These are phyloP conservation scores for Saccharomycopsis guyanensis DNA, from an alignment of 805 yeast species.

Conservation along the genomic window DNA sequence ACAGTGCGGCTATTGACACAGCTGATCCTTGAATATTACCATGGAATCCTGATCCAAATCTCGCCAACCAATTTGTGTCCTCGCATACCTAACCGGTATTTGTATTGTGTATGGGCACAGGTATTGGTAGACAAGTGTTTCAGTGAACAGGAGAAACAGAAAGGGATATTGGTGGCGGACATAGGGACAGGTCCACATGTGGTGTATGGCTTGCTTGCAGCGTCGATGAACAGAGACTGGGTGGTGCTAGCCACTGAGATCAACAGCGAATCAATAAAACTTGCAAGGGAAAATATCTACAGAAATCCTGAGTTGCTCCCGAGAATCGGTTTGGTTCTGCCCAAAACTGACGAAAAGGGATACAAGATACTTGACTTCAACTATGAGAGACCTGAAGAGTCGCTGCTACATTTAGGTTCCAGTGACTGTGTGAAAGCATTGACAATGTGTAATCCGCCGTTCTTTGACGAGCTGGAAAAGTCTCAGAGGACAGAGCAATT, in stretches of 20 bases:
- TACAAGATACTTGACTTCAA: slow-evolving; percentile 14
- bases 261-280: slow-evolving; percentile 27
- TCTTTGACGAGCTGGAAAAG: slow-evolving; percentile 32
- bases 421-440: no score
- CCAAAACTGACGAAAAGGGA: neutral
- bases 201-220: slow-evolving; percentile 36
- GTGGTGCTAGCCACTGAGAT: slow-evolving; percentile 35
- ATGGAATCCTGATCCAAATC: slow-evolving; percentile 5
- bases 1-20: slow-evolving; percentile 5
- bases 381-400: neutral
- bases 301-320: slow-evolving; percentile 22
- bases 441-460: slow-evolving; percentile 45
- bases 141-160: slow-evolving; percentile 5
- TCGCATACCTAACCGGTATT: slow-evolving; percentile 18
- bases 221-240: slow-evolving; percentile 22
- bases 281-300: slow-evolving; percentile 27
- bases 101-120: slow-evolving; percentile 15
- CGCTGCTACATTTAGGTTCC: no score
- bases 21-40: slow-evolving; percentile 11
- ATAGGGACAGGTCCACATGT: slow-evolving; percentile 41
- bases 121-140: neutral
- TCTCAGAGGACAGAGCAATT: slow-evolving; percentile 21
- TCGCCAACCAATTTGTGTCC: slow-evolving; percentile 15
- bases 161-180: slow-evolving; percentile 34
- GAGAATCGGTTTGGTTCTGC: neutral